Conservation (phyloP, 2,329 filamentous ascomycete genomes). For the Cercospora berteroae region DNA sequence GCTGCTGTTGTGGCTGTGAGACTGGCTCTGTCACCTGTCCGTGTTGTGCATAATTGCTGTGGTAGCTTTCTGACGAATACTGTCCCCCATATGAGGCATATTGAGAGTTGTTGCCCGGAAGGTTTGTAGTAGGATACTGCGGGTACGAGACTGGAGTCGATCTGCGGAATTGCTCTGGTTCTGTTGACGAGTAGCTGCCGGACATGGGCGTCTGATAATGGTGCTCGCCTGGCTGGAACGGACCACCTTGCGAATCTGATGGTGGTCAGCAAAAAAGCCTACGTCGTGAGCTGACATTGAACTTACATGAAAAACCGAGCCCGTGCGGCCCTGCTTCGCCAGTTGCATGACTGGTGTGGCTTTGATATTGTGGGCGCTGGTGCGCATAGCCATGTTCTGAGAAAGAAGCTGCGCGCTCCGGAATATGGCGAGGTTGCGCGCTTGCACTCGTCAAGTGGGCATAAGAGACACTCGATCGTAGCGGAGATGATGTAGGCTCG, state of each 20-base stretch:
- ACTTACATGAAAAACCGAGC: conserved; percentile 38
- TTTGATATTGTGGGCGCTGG: conserved; percentile 26
- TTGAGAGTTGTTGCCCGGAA: conserved; percentile 29
- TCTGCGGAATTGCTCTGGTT: conserved; percentile 20
- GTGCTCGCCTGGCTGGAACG: conserved; percentile 21
- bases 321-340: conserved; percentile 30
- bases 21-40: conserved; percentile 19
- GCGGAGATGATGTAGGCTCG: conserved; percentile 46
- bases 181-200: conserved; percentile 14
- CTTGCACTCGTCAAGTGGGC: conserved; percentile 28
- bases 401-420: conserved; percentile 29
- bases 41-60: conserved; percentile 16
- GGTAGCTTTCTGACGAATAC: conserved; percentile 23
- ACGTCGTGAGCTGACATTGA: background rate
- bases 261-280: conserved; percentile 1
- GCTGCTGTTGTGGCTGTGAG: conserved; percentile 12
- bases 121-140: conserved; percentile 29
- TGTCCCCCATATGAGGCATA: conserved; percentile 26
- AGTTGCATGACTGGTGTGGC: conserved; percentile 23
- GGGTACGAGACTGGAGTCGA: conserved; percentile 28
- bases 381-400: conserved; percentile 28
- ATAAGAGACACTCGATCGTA: conserved; percentile 50
- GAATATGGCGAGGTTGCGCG: conserved; percentile 19
- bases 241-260: conserved; percentile 25
- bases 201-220: conserved; percentile 16